Base-by-base conservation (phyloP, 805 yeast species). In the Candida railenensis region DNA sequence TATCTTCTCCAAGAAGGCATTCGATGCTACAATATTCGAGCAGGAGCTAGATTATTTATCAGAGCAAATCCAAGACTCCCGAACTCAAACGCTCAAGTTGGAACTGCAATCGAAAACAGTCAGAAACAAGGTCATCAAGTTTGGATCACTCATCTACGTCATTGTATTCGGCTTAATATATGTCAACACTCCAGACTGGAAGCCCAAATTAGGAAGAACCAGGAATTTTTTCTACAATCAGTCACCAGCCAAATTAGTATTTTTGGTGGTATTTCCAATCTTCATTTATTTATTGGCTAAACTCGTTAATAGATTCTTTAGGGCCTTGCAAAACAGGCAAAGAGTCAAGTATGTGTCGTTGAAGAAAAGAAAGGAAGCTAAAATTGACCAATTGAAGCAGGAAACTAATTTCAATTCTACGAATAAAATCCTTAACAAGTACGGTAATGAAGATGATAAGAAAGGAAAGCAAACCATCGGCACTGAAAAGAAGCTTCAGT, bases 361-460 rank as follows among this genome's bases (percentile, higher is more conserved):
- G 44, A 64, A 67, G 46, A 69, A 68, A 20, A 62, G 71, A 40
- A 89, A 83, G 49, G 67, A 69, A 46, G 63, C 64, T 21, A 81
- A 82, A 58, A 74, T 87, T 42, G 86, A 83, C 19, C 87, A 82
- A 50, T 69, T 87, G 63, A 87, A 87, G 63, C 71, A 77, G 47
- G 74, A 80, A 57, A 87, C 96, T 14, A 85, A 87, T 53, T 92
- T 81, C 62, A 78, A 85, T 55, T 76, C 83, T 12, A 87, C 96
- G 1, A 83, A 82, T 62, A 82, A 85, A n/a, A 72, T 91, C 40
- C 67, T 91, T 38, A 78, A 76, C 43, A 74, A 90, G 56, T 90
- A 62, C 43, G 73, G 57, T 25, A 51, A 7, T n/a, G 18, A 33
- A 15, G 30, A 25, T 5, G 30, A 25, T 5, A 25, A 25, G 30